phyloP scores from a whole-genome alignment of 2,329 filamentous ascomycete genomes.

The Ophiocordyceps australis region DNA sequence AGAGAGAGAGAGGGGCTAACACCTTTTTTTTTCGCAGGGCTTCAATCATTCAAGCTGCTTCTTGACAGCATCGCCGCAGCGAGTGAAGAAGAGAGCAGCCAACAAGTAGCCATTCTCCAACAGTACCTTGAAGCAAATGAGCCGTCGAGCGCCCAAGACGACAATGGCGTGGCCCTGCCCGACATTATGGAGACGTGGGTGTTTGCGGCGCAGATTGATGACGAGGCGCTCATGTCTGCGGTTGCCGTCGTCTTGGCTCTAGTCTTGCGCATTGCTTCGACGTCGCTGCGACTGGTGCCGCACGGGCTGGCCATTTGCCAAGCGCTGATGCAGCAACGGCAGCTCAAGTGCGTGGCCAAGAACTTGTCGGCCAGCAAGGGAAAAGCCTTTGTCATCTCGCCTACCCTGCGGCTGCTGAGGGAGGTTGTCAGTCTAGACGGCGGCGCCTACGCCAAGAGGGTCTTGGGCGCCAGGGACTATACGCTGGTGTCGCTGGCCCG shows the following conservation, averaged over 20 bases:
- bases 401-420: slow-evolving; percentile 67
- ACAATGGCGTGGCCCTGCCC: slow-evolving; percentile 46
- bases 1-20: too few relatives aligned
- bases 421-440: slow-evolving; percentile 80
- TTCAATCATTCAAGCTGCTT: slow-evolving; percentile 52
- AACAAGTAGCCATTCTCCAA: slow-evolving; percentile 39
- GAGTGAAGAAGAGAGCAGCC: slow-evolving; percentile 19
- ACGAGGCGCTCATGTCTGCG: slow-evolving; percentile 65
- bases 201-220: slow-evolving; percentile 61
- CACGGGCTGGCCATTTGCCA: slow-evolving; percentile 66
- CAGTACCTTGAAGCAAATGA: slow-evolving; percentile 47
- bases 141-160: slow-evolving; percentile 22
- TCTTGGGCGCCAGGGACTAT: slow-evolving; percentile 62
- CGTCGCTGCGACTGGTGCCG: slow-evolving; percentile 52
- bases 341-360: slow-evolving; percentile 63
- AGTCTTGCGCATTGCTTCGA: slow-evolving; percentile 61
- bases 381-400: slow-evolving; percentile 79
- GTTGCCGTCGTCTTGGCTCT: slow-evolving; percentile 68
- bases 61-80: slow-evolving; percentile 48
- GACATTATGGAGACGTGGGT: slow-evolving; percentile 83
- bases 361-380: slow-evolving; percentile 64
- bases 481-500: slow-evolving; percentile 67
- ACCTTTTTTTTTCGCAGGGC: slow-evolving; percentile 23
- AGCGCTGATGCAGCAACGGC: slow-evolving; percentile 62
- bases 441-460: slow-evolving; percentile 55